phyloP scores from a whole-genome alignment of 2,329 filamentous ascomycete genomes.

The Niveomyces coronatus region DNA sequence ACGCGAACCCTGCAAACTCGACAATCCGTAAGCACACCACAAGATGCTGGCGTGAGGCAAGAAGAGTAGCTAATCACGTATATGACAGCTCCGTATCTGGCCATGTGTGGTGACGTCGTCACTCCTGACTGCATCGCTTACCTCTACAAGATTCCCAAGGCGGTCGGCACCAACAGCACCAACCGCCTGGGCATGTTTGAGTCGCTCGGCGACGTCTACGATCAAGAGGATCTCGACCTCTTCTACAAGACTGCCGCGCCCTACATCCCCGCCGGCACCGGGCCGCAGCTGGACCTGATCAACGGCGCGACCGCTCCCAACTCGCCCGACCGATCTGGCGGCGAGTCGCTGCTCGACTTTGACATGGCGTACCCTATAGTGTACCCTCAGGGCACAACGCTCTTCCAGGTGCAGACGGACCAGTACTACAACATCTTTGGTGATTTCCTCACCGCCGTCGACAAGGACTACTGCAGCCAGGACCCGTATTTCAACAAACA shows the following conservation, averaged over 20 bases:
- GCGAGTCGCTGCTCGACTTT: conserved; percentile 45
- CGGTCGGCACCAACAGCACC: conserved; percentile 22
- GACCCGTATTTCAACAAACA: conserved; percentile 3
- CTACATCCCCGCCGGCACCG: conserved; percentile 28
- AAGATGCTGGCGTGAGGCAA: conserved; percentile 2
- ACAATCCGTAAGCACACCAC: neutral
- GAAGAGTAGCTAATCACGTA: neutral
- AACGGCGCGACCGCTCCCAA: conserved; percentile 36
- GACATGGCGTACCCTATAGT: conserved; percentile 39
- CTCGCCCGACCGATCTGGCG: conserved; percentile 18
- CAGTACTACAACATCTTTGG: conserved; percentile 30
- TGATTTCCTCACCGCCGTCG: conserved; percentile 34
- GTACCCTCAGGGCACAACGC: conserved; percentile 38
- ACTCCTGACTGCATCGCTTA: conserved; percentile 45
- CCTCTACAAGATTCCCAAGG: conserved; percentile 34
- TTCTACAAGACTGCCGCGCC: conserved; percentile 36
- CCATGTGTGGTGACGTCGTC: conserved; percentile 40
- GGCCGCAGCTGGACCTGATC: conserved; percentile 35
- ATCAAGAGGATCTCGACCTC: conserved; percentile 36
- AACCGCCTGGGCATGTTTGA: conserved; percentile 45
- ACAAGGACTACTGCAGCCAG: conserved; percentile 31
- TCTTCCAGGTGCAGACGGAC: conserved; percentile 33
- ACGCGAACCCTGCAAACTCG: neutral
- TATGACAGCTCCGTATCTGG: neutral
- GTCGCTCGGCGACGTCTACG: conserved; percentile 39